Conservation (phyloP, 768 basidiomycete genomes). For the Auriscalpium orientale region DNA sequence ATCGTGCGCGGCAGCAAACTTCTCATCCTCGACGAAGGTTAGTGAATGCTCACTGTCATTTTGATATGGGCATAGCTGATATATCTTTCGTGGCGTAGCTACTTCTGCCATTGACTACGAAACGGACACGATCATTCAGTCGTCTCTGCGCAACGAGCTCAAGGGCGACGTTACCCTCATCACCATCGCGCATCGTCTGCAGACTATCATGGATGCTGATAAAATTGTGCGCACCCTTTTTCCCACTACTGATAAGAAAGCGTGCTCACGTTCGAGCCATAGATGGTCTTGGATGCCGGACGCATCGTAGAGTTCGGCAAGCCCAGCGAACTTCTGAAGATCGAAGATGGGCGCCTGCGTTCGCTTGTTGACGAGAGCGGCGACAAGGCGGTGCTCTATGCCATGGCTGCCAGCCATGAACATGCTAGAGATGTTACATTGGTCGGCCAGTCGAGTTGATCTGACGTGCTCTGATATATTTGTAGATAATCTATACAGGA, state of each 20-base stretch:
- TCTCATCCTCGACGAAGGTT: slow-evolving; percentile 50
- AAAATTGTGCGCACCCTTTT: slow-evolving; percentile 35
- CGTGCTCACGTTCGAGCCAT: neutral
- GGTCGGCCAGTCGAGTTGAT: no score
- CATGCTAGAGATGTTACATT: no score
- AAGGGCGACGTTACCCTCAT: slow-evolving; percentile 40
- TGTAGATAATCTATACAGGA: no score
- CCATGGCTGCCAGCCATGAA: slow-evolving; percentile 14
- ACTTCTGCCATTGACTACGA: slow-evolving; percentile 35
- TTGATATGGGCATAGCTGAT: no score
- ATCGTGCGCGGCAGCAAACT: slow-evolving; percentile 51
- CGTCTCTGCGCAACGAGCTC: slow-evolving; percentile 41
- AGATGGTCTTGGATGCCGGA: slow-evolving; percentile 40
- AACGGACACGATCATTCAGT: slow-evolving; percentile 52
- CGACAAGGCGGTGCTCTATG: slow-evolving; percentile 28
- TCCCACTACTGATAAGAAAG: neutral
- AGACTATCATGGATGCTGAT: slow-evolving; percentile 57
- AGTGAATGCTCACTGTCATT: neutral
- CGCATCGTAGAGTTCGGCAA: slow-evolving; percentile 40
- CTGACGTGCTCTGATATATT: no score
- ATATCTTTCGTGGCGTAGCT: neutral
- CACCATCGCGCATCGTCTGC: slow-evolving; percentile 51
- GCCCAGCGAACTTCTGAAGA: slow-evolving; percentile 33
- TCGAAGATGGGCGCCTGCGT: slow-evolving; percentile 27
- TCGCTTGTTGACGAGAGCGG: slow-evolving; percentile 34